These are phyloP conservation scores for Komagataella populi DNA, from an alignment of 805 yeast species.

Conservation along the genomic window DNA sequence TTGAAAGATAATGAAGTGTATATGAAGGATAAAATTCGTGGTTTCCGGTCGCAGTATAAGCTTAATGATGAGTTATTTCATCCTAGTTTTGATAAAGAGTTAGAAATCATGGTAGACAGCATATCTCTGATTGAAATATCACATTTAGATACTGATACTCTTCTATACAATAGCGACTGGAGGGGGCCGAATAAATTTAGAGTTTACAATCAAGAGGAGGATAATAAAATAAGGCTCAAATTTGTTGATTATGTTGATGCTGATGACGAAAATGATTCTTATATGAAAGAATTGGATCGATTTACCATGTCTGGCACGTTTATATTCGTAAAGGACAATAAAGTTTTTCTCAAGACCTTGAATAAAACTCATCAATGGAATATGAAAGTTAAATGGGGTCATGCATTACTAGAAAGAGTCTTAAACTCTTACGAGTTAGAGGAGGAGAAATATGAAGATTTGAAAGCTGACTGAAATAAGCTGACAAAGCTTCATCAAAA, in stretches of 20 bases:
- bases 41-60: not conserved
- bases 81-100: no score
- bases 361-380: not conserved
- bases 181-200: no score
- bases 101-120: no score
- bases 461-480: not conserved
- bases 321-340: not conserved
- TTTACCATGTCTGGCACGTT: not conserved
- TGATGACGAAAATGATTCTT: not conserved
- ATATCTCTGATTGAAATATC: no score
- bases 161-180: no score
- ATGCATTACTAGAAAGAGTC: not conserved
- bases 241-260: not conserved
- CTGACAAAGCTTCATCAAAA: no score
- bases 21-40: not conserved
- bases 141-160: not conserved
- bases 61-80: not conserved
- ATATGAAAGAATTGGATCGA: not conserved
- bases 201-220: not conserved
- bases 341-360: not conserved
- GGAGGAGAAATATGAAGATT: not conserved
- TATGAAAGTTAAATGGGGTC: not conserved
- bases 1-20: not conserved
- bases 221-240: no score
- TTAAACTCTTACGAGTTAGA: not conserved